phyloP scores from a whole-genome alignment of 352 stramenopile genomes.

The Pythium folliculosum region DNA sequence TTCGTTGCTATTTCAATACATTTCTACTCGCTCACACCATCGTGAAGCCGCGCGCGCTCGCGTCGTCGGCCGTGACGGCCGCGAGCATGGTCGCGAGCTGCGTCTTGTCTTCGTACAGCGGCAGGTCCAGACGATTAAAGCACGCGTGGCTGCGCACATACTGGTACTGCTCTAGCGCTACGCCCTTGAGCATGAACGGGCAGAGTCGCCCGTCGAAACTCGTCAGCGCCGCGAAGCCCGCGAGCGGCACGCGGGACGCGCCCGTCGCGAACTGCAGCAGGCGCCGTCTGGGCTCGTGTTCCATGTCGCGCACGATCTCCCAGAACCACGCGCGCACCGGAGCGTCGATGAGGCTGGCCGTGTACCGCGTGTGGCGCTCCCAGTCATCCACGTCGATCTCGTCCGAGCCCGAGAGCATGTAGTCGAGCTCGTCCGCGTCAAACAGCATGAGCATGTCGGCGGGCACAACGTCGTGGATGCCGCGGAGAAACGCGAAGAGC shows the following conservation, averaged over 20 bases:
- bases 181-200: constrained; percentile 60
- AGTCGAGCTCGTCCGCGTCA: constrained; percentile 97
- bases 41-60: constrained; percentile 70
- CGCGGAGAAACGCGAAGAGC: constrained; percentile 78
- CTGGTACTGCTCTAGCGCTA: constrained; percentile 31
- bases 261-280: constrained; percentile 85
- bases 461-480: constrained; percentile 96
- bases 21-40: constrained; percentile 38
- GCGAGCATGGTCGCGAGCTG: constrained; percentile 75
- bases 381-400: constrained; percentile 97
- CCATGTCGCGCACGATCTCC: constrained; percentile 79
- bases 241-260: constrained; percentile 71
- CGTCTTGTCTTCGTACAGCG: constrained; percentile 82
- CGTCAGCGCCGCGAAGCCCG: constrained; percentile 69
- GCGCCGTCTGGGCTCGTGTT: constrained; percentile 67
- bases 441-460: constrained; percentile 93
- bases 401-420: constrained; percentile 95
- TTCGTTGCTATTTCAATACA: constrained; percentile 7
- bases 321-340: constrained; percentile 73
- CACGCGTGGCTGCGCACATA: constrained; percentile 56
- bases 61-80: constrained; percentile 44
- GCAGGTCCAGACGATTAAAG: constrained; percentile 92
- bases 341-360: constrained; percentile 89
- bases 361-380: constrained; percentile 84
- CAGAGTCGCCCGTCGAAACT: constrained; percentile 82